Evolutionary conservation across 768 basidiomycete genomes (phyloP).

Genomic region (Pholiota microspora): DNA sequence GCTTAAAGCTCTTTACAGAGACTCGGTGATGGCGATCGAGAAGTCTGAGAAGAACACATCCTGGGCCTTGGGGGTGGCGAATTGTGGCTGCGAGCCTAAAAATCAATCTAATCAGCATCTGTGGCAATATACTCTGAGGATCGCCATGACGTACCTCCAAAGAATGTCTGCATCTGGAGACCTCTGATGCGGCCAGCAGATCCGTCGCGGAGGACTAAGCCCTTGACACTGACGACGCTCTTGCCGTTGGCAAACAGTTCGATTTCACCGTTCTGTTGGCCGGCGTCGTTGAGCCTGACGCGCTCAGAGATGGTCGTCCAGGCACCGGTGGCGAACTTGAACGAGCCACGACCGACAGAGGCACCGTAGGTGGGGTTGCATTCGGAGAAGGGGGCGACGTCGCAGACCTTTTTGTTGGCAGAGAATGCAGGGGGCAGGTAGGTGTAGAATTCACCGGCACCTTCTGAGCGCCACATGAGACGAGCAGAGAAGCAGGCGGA

Average conservation of each 20-base stretch:
- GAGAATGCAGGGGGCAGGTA: constrained; percentile 47
- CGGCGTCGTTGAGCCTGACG: constrained; percentile 71
- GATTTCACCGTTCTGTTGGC: constrained; percentile 68
- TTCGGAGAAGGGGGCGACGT: constrained; percentile 44
- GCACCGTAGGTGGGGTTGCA: constrained; percentile 66
- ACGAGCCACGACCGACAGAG: constrained; percentile 68
- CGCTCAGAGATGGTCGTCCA: constrained; percentile 74
- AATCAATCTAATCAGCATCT: background rate
- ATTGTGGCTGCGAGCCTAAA: constrained; percentile 20
- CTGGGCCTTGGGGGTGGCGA: constrained; percentile 61
- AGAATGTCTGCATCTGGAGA: constrained; percentile 78
- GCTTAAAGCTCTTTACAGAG: constrained; percentile 18
- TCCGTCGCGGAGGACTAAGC: constrained; percentile 52
- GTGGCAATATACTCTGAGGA: background rate
- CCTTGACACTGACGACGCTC: constrained; percentile 57
- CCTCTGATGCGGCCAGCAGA: constrained; percentile 55
- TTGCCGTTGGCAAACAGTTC: constrained; percentile 65
- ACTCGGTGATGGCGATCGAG: constrained; percentile 59
- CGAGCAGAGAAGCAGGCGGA: constrained; percentile 60
- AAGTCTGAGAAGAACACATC: constrained; percentile 68
- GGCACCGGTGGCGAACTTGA: constrained; percentile 56
- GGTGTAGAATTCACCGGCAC: constrained; percentile 66
- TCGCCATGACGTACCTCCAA: constrained; percentile 39
- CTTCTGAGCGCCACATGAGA: constrained; percentile 66
- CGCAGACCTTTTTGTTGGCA: constrained; percentile 49